Conservation (phyloP, 176 grass and related monocot species). For the Microstegium vimineum region DNA sequence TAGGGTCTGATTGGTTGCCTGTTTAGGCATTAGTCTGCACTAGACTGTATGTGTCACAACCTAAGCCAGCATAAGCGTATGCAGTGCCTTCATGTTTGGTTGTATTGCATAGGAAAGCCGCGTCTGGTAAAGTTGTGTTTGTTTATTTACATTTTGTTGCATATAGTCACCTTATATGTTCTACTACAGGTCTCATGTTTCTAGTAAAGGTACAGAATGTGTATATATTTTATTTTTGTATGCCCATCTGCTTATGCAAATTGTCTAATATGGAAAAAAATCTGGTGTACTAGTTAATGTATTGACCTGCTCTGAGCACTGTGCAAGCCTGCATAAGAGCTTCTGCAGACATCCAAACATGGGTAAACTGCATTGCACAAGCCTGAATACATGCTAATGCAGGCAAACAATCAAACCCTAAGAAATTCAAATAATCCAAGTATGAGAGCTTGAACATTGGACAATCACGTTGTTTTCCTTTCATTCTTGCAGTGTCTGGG, state of each 20-base stretch:
- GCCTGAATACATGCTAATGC: neutral
- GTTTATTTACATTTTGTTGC: neutral
- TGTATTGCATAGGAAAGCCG: neutral
- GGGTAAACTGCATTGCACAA: neutral
- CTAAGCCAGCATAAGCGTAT: neutral
- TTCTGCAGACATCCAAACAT: neutral
- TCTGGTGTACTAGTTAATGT: neutral
- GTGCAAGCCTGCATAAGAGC: neutral
- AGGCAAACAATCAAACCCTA: neutral
- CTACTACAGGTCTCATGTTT: neutral
- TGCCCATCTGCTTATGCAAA: neutral
- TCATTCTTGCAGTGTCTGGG: slow-evolving; percentile 61
- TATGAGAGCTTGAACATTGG: neutral
- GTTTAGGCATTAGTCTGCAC: neutral
- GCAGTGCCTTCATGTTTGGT: neutral
- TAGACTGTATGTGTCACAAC: neutral
- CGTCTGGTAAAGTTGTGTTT: neutral
- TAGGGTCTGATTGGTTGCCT: neutral
- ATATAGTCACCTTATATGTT: neutral
- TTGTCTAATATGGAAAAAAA: neutral
- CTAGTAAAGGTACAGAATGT: neutral
- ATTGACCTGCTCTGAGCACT: neutral
- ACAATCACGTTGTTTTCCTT: slow-evolving; percentile 9
- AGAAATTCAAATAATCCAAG: neutral
- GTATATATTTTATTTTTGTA: neutral